Conservation (phyloP, 352 stramenopile genomes). For the Globisporangium nodosum region DNA sequence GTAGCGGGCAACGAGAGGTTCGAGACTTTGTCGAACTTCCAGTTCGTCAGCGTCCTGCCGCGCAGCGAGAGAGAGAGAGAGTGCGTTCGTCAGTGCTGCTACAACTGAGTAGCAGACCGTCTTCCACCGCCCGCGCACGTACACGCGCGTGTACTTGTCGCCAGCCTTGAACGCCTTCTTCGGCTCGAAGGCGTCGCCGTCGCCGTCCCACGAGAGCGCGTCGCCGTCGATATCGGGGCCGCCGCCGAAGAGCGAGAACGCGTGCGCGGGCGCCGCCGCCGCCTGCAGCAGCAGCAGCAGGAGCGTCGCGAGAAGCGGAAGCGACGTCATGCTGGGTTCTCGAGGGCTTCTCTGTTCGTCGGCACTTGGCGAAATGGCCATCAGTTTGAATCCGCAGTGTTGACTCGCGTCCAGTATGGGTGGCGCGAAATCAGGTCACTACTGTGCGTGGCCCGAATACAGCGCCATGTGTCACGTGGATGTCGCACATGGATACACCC, state of each 20-base stretch:
- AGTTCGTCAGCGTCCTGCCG: slow-evolving; percentile 52
- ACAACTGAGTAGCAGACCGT: too few species aligned
- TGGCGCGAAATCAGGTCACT: too few species aligned
- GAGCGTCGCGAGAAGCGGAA: neutral
- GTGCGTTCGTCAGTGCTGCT: neutral
- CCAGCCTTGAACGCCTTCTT: slow-evolving; percentile 34
- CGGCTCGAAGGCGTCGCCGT: slow-evolving; percentile 38
- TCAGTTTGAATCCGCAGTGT: too few species aligned
- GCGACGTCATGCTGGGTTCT: neutral
- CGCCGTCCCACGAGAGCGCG: slow-evolving; percentile 45
- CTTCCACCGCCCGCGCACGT: slow-evolving; percentile 1
- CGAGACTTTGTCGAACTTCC: slow-evolving; percentile 34
- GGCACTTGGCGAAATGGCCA: too few species aligned
- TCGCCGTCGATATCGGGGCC: slow-evolving; percentile 37
- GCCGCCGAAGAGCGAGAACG: slow-evolving; percentile 36
- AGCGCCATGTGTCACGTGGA: too few species aligned
- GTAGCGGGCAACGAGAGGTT: slow-evolving; percentile 43
- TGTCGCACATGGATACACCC: too few species aligned
- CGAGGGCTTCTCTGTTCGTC: too few species aligned
- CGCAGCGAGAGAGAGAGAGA: neutral
- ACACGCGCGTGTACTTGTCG: slow-evolving; percentile 53
- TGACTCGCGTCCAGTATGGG: too few species aligned
- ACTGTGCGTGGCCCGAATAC: too few species aligned
- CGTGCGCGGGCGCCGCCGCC: slow-evolving; percentile 8
- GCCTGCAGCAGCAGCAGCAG: slow-evolving; percentile 8